Evolutionary conservation across 2,329 filamentous ascomycete species (phyloP).

Genomic region (Truncatella angustata): DNA sequence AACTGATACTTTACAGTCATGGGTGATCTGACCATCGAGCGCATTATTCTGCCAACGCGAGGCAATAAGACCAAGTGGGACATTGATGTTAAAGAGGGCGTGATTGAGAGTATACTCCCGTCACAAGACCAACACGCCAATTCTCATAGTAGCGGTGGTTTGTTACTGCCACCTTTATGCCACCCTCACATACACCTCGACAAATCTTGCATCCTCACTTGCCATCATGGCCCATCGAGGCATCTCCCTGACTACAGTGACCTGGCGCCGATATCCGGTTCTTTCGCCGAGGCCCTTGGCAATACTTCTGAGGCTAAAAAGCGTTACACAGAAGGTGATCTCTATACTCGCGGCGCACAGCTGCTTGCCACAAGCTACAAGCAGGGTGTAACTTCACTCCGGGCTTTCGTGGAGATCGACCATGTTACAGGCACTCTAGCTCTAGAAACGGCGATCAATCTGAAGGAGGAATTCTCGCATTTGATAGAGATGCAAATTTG

Average conservation of each 20-base stretch:
- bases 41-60: conserved; percentile 16
- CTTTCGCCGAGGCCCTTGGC: conserved; percentile 63
- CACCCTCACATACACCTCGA: conserved; percentile 75
- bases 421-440: conserved; percentile 46
- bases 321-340: conserved; percentile 59
- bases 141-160: conserved; percentile 16
- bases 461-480: conserved; percentile 54
- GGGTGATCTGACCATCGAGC: conserved; percentile 12
- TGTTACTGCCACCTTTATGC: conserved; percentile 49
- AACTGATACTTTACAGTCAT: not conserved
- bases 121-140: conserved; percentile 9
- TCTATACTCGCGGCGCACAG: conserved; percentile 63
- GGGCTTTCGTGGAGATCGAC: conserved; percentile 72
- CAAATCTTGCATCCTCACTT: conserved; percentile 58
- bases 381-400: conserved; percentile 66
- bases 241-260: conserved; percentile 55
- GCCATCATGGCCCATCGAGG: conserved; percentile 19
- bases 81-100: conserved; percentile 17
- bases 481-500: conserved; percentile 64
- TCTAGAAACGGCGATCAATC: conserved; percentile 50
- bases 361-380: conserved; percentile 63
- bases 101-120: conserved; percentile 17
- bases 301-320: conserved; percentile 54
- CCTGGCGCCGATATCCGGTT: conserved; percentile 57
- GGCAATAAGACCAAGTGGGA: conserved; percentile 15